A percentile compares a stretch with the other conserved stretches of the same genome.
These are phyloP conservation scores for Hordeum marinum DNA, from an alignment of 176 grass and related monocot genomes.

Conservation along the genomic window DNA sequence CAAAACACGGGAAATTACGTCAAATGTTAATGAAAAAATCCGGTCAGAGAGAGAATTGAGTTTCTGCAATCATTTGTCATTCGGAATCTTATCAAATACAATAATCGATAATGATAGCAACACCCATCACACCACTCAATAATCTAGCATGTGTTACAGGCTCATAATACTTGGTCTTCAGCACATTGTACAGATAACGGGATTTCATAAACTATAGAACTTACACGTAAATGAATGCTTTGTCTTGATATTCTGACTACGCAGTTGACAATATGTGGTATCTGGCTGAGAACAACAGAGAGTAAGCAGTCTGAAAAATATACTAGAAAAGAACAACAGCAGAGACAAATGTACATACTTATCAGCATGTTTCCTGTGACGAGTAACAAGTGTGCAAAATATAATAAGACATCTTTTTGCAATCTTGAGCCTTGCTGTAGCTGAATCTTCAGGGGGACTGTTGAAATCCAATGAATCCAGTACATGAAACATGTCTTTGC, in stretches of 20 bases:
- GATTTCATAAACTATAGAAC: constrained; percentile 37
- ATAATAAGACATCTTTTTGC: constrained; percentile 90
- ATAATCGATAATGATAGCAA: constrained; percentile 20
- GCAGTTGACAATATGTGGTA: constrained; percentile 58
- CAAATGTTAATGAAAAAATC: constrained; percentile 81
- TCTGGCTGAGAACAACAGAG: constrained; percentile 56
- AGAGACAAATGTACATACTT: constrained; percentile 45
- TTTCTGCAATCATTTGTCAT: constrained; percentile 46
- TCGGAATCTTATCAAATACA: constrained; percentile 25
- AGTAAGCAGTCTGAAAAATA: constrained; percentile 30
- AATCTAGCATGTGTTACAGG: not conserved
- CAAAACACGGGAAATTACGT: constrained; percentile 80
- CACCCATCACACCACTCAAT: not conserved
- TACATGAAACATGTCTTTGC: constrained; percentile 69
- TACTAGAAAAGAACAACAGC: constrained; percentile 22
- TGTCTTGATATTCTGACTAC: constrained; percentile 71
- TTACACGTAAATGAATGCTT: constrained; percentile 76
- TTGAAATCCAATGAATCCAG: constrained; percentile 67
- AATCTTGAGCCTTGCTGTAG: constrained; percentile 49
- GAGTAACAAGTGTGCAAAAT: constrained; percentile 74
- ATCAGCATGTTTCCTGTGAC: constrained; percentile 81
- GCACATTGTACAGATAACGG: constrained; percentile 19
- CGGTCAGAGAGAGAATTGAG: constrained; percentile 57
- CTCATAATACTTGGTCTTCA: not conserved
- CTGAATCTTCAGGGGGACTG: constrained; percentile 33